A percentile compares a stretch with the other conserved stretches of the same genome.
phyloP scores from a whole-genome alignment of 768 basidiomycete species.

The Lentinula sp. region DNA sequence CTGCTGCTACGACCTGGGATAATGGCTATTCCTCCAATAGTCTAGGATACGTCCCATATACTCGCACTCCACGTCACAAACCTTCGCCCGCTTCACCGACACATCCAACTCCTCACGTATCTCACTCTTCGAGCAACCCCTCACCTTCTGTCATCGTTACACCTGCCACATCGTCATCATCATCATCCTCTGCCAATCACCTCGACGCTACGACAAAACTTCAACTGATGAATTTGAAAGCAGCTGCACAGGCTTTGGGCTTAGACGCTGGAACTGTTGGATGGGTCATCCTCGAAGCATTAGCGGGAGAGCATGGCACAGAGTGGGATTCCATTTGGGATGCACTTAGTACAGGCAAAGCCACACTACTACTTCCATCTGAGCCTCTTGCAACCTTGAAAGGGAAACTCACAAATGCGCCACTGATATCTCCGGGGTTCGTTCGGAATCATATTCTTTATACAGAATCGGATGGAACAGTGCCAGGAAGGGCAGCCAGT shows the following conservation, averaged over 20 bases:
- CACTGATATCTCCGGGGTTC: slow-evolving; percentile 59
- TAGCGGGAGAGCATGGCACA: slow-evolving; percentile 47
- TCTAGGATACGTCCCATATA: slow-evolving; percentile 69
- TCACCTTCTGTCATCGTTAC: slow-evolving; percentile 29
- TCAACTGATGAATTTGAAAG: slow-evolving; percentile 69
- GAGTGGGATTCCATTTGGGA: slow-evolving; percentile 73
- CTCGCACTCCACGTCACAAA: slow-evolving; percentile 53
- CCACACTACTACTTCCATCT: slow-evolving; percentile 73
- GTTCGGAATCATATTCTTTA: slow-evolving; percentile 76
- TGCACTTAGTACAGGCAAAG: slow-evolving; percentile 65
- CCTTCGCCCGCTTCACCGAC: slow-evolving; percentile 13
- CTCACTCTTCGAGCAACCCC: slow-evolving; percentile 11
- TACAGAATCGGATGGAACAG: slow-evolving; percentile 18
- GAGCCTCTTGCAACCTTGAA: slow-evolving; percentile 38
- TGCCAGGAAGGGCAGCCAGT: slow-evolving; percentile 46
- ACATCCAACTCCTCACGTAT: slow-evolving; percentile 14
- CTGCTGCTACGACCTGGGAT: slow-evolving; percentile 22
- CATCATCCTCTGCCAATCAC: slow-evolving; percentile 34
- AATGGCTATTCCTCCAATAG: slow-evolving; percentile 11
- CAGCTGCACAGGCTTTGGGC: slow-evolving; percentile 63
- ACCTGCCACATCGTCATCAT: slow-evolving; percentile 42
- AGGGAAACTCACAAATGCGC: slow-evolving; percentile 25
- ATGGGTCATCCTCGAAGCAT: slow-evolving; percentile 72
- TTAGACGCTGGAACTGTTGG: slow-evolving; percentile 61
- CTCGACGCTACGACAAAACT: slow-evolving; percentile 63